Conservation (phyloP, 1,139 yeast genomes). For the Taphrina pruni region DNA sequence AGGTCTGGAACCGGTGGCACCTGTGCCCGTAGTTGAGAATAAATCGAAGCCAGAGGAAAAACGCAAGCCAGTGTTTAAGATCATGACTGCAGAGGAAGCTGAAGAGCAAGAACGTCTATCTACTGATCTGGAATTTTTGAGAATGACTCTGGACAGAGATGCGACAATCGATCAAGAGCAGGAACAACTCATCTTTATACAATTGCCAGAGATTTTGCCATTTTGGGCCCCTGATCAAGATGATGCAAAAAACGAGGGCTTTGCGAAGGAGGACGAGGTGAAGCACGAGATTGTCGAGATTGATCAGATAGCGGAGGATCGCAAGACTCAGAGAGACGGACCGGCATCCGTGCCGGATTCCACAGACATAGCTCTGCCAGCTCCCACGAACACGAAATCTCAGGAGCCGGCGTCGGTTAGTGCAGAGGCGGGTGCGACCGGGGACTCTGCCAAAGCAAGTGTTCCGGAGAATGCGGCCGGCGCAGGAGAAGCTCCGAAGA, state of each 20-base stretch:
- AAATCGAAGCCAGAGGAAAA: conserved; percentile 12
- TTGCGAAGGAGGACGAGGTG: conserved; percentile 41
- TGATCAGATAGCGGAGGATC: conserved; percentile 18
- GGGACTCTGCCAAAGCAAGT: background rate
- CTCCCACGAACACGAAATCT: background rate
- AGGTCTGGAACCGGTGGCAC: background rate
- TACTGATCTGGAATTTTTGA: conserved; percentile 12
- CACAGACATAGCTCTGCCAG: conserved; percentile 4
- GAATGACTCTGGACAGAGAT: conserved; percentile 43
- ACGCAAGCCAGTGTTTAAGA: conserved; percentile 9
- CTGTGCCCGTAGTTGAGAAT: background rate
- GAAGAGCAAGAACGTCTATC: conserved; percentile 20
- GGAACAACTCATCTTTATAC: conserved; percentile 63
- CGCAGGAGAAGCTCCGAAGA: background rate
- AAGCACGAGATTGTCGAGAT: conserved; percentile 27
- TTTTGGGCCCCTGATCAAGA: conserved; percentile 51
- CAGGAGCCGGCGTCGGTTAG: conserved; percentile 11
- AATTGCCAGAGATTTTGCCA: conserved; percentile 75
- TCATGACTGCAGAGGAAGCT: conserved; percentile 23
- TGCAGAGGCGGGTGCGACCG: conserved; percentile 1
- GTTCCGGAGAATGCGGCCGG: background rate
- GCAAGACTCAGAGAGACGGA: conserved; percentile 1
- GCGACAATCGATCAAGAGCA: conserved; percentile 51
- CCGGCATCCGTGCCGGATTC: conserved; percentile 29
- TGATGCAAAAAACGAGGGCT: conserved; percentile 44